Conservation (phyloP, 257 asterid species). For the Cordia subcordata region DNA sequence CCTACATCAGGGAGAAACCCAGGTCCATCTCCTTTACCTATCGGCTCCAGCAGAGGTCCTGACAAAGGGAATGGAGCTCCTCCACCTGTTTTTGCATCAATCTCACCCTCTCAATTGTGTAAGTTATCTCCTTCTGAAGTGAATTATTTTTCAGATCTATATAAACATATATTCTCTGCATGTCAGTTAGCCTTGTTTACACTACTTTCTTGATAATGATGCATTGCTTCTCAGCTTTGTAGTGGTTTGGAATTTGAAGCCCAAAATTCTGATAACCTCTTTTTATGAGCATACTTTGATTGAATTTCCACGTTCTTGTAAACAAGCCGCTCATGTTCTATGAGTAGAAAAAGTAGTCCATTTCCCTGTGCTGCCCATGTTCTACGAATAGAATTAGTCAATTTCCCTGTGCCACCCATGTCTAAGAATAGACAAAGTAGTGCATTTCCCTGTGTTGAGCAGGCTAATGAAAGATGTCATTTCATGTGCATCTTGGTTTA, state of each 20-base stretch:
- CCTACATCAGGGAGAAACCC: constrained; percentile 23
- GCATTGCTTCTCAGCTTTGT: not conserved
- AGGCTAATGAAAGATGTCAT: not conserved
- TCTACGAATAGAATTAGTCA: not conserved
- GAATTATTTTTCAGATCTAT: not conserved
- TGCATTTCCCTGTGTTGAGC: not conserved
- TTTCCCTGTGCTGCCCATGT: not conserved
- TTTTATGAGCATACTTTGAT: not conserved
- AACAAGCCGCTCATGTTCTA: not conserved
- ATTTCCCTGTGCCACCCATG: not conserved
- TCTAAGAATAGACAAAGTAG: not conserved
- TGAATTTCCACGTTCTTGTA: not conserved
- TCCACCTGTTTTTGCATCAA: constrained; percentile 36
- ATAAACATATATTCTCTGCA: not conserved
- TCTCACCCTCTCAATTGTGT: constrained; percentile 38
- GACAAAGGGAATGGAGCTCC: constrained; percentile 28
- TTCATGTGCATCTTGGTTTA: not conserved
- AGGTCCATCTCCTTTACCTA: constrained; percentile 38
- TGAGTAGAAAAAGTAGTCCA: not conserved
- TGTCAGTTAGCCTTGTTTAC: not conserved
- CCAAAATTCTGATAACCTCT: not conserved
- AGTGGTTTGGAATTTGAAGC: not conserved
- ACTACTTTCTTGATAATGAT: not conserved
- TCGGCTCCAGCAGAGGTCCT: constrained; percentile 24
- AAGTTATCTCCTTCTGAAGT: constrained; percentile 26